Percentiles rank a stretch among this genome's conserved stretches.
Conservation (phyloP, 2,329 filamentous ascomycete genomes). For the Dactylellina cionopaga region DNA sequence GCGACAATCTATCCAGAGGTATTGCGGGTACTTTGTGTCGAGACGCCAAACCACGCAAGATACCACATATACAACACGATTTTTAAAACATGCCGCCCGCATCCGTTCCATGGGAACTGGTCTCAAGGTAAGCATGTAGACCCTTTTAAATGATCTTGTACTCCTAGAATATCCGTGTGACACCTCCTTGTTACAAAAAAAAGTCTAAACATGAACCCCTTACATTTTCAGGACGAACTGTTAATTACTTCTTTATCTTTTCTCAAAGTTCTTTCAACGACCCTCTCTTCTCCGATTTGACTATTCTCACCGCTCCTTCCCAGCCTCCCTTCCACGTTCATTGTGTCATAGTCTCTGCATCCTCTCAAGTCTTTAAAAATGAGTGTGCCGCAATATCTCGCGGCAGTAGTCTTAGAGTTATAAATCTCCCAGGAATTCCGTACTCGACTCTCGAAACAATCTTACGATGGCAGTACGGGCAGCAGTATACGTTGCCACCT, state of each 20-base stretch:
- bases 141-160: too few relatives aligned
- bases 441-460: neutral
- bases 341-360: neutral
- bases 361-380: conserved; percentile 6
- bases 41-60: too few relatives aligned
- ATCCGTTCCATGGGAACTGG: too few relatives aligned
- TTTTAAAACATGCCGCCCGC: too few relatives aligned
- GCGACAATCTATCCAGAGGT: too few relatives aligned
- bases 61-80: too few relatives aligned
- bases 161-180: neutral
- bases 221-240: neutral
- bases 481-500: conserved; percentile 5
- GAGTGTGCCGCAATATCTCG: too few relatives aligned
- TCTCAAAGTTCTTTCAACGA: conserved; percentile 3
- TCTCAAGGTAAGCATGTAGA: too few relatives aligned
- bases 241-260: neutral
- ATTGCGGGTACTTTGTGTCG: too few relatives aligned
- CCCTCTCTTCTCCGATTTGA: conserved; percentile 11
- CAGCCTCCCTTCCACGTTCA: neutral
- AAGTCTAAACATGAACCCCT: neutral
- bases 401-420: too few relatives aligned
- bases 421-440: neutral
- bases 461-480: conserved; percentile 2
- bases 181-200: conserved; percentile 13
- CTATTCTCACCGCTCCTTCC: neutral